Conservation (phyloP, 495 filamentous ascomycete species). For the Xylaria venustula region DNA sequence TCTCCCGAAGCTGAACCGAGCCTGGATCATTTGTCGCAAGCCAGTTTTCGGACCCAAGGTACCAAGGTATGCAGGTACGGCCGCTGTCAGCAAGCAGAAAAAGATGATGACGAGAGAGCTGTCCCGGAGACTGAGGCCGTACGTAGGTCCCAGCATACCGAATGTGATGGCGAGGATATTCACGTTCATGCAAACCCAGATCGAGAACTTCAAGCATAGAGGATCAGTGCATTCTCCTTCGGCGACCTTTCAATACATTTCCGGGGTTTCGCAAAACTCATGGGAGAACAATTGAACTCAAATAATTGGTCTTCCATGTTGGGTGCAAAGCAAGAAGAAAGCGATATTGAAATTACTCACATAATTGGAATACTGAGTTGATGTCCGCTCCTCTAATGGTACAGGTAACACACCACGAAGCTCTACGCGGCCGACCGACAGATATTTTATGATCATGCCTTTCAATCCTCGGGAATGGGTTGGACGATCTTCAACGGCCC, state of each 20-base stretch:
- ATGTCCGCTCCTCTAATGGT: conserved; percentile 49
- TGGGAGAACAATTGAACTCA: too few species aligned
- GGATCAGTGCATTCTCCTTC: background rate
- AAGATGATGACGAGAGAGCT: conserved; percentile 53
- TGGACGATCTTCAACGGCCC: background rate
- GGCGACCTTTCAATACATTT: too few species aligned
- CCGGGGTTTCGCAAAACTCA: too few species aligned
- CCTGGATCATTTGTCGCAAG: conserved; percentile 56
- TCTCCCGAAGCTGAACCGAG: conserved; percentile 52
- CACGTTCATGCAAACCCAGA: conserved; percentile 33
- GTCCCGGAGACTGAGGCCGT: conserved; percentile 48
- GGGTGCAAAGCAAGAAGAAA: background rate
- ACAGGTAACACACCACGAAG: conserved; percentile 51
- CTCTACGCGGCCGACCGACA: conserved; percentile 31
- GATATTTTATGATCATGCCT: background rate
- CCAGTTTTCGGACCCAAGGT: conserved; percentile 52
- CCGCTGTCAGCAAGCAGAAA: conserved; percentile 50
- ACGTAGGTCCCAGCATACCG: conserved; percentile 54
- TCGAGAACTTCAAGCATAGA: conserved; percentile 31
- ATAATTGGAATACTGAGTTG: conserved; percentile 45
- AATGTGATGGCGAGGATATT: conserved; percentile 43
- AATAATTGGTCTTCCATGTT: too few species aligned
- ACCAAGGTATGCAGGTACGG: conserved; percentile 50
- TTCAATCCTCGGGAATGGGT: background rate
- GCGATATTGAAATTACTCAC: background rate